Base-by-base conservation (phyloP, 1,284 basidiomycete species). In the Phaffia rhodozyma region DNA sequence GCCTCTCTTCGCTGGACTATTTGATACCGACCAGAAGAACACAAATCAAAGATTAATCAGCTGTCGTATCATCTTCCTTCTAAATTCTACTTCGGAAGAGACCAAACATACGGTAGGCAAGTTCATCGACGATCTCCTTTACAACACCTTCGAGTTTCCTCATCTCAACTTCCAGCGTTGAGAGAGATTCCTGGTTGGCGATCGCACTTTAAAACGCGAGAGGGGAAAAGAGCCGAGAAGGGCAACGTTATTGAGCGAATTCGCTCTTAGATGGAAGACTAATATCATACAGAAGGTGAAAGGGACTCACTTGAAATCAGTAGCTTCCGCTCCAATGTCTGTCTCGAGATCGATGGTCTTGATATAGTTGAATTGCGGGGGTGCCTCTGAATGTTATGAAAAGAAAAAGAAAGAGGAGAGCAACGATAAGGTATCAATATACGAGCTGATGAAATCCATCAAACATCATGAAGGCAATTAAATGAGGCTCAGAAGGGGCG, bases 301-400 rank as follows among this genome's bases (percentile, higher is more conserved):
- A 5, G 25, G 57, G 61, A 76, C 85, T 70, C 72, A 92, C 90
- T 97, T 97, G 82, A 98, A 98, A 77, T 98, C 96, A 51, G 97
- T 86, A 0, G 96, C 96, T 71, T 98, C 94, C 23, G 94, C 93
- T 55, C 94, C 94, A 75, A 98, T 94, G 73, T 98, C 96, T 52
- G 97, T 85, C 73, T 98, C 94, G 62, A 98, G 78, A 78, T 98
- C 94, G 68, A 98, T 78, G 27, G 86, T 81, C 43, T 89, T 81
- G 43, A 79, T 77, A 65, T 82, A 78, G 65, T 81, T 81, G 25
- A 76, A 71, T 43, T 79, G 75, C 38, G 75, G 73, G 3, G 79
- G 74, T 25, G 81, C 76, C 64, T 79, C 81, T 82, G 64, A 0
- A 49, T 50, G 21, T 13, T 1, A 50, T 18, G 13, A 7, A 50